phyloP scores from a whole-genome alignment of 768 basidiomycete genomes.

The Mycena haematopus region DNA sequence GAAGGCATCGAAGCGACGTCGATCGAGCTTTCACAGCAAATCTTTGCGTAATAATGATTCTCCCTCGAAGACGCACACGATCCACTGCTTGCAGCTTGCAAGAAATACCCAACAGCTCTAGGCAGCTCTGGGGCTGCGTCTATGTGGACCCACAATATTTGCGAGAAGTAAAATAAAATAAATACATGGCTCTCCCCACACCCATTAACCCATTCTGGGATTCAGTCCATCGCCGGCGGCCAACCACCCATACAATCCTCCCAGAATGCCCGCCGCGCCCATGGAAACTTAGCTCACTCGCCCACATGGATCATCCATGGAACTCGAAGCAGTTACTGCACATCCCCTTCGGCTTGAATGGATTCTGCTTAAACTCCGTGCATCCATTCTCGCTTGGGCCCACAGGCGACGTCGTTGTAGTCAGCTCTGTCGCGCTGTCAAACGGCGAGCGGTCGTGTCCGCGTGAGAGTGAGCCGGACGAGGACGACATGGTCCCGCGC shows the following conservation, averaged over 20 bases:
- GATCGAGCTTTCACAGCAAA: slow-evolving; percentile 5
- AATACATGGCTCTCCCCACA: background rate
- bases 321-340: slow-evolving; percentile 71
- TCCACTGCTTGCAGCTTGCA: background rate
- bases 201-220: background rate
- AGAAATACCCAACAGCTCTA: too few species aligned
- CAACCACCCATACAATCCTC: background rate
- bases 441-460: slow-evolving; percentile 64
- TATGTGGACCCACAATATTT: too few species aligned
- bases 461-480: slow-evolving; percentile 29
- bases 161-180: background rate
- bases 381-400: slow-evolving; percentile 44
- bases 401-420: slow-evolving; percentile 12
- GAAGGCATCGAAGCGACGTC: slow-evolving; percentile 15
- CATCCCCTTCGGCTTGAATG: slow-evolving; percentile 67
- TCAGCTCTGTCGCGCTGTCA: slow-evolving; percentile 62
- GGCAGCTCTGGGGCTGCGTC: too few species aligned
- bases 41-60: slow-evolving; percentile 21
- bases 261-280: background rate
- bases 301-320: slow-evolving; percentile 40
- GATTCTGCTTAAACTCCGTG: slow-evolving; percentile 66
- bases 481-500: slow-evolving; percentile 30
- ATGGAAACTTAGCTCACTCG: background rate
- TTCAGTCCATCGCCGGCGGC: background rate
- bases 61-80: background rate